A percentile compares a stretch with the other conserved stretches of the same genome.
These are phyloP conservation scores for Tricholoma furcatifolium DNA, from an alignment of 768 basidiomycete genomes.

Conservation along the genomic window DNA sequence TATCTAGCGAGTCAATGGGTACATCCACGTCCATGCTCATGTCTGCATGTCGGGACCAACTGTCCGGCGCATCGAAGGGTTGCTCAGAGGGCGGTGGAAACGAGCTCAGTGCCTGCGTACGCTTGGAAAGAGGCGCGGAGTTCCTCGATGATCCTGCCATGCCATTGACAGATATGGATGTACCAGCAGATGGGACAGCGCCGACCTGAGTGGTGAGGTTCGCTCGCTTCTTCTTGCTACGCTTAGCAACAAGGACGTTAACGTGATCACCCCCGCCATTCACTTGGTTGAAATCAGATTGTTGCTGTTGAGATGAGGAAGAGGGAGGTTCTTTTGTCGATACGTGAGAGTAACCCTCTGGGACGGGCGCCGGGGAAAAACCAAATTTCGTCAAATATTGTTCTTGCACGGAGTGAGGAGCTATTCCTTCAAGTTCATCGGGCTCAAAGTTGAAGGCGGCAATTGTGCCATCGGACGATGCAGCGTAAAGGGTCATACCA, in stretches of 20 bases:
- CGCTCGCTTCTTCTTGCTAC: slow-evolving; percentile 63
- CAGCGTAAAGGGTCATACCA: slow-evolving; percentile 89
- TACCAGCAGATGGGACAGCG: slow-evolving; percentile 23
- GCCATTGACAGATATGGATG: slow-evolving; percentile 12
- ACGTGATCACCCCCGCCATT: slow-evolving; percentile 55
- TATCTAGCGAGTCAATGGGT: slow-evolving; percentile 53
- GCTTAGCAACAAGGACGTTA: slow-evolving; percentile 74
- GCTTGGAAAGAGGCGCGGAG: slow-evolving; percentile 32
- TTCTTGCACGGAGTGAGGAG: slow-evolving; percentile 68
- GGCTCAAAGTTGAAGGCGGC: slow-evolving; percentile 83
- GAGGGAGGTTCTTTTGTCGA: slow-evolving; percentile 33
- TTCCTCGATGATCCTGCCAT: slow-evolving; percentile 20
- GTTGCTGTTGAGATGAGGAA: slow-evolving; percentile 33
- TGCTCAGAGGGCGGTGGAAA: slow-evolving; percentile 53
- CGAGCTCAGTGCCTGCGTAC: slow-evolving; percentile 31
- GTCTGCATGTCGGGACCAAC: slow-evolving; percentile 34
- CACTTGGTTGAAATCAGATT: slow-evolving; percentile 26
- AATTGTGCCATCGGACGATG: slow-evolving; percentile 94
- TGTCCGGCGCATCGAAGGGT: slow-evolving; percentile 40
- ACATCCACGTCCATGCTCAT: slow-evolving; percentile 56
- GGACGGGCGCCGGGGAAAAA: slow-evolving; percentile 64
- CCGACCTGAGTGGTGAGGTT: slow-evolving; percentile 22
- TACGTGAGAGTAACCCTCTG: slow-evolving; percentile 68
- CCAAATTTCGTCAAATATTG: slow-evolving; percentile 83
- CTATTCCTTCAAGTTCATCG: slow-evolving; percentile 80